Conservation (phyloP, 371 early-diverging fungal genomes). For the Rhizopus delemar region DNA sequence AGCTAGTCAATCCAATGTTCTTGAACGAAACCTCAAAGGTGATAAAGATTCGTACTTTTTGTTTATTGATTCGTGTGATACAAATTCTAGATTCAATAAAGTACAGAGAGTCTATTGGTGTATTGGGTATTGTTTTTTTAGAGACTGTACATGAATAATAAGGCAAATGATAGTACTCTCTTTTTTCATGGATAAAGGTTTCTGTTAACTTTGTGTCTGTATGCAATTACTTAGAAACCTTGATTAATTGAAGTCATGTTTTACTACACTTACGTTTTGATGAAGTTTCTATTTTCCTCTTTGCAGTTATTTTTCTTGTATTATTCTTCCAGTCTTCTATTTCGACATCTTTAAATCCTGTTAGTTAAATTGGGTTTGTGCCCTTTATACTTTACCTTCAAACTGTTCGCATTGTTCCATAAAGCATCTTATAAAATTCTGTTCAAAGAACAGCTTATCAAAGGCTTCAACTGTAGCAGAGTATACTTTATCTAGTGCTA, state of each 20-base stretch:
- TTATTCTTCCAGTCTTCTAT: conserved; percentile 31
- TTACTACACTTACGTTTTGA: conserved; percentile 11
- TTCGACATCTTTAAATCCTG: conserved; percentile 23
- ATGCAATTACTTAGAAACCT: too few relatives aligned
- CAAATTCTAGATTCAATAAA: conserved; percentile 70
- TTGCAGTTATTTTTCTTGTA: conserved; percentile 19
- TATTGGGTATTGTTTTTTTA: conserved; percentile 66
- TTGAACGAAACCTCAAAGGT: conserved; percentile 66
- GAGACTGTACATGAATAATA: conserved; percentile 56
- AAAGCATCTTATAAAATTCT: conserved; percentile 28
- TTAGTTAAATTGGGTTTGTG: neutral
- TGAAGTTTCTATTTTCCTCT: conserved; percentile 24
- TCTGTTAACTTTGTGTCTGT: conserved; percentile 65
- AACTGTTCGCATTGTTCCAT: conserved; percentile 34
- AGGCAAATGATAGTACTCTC: conserved; percentile 54
- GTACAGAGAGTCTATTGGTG: conserved; percentile 79
- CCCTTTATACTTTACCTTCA: conserved; percentile 20
- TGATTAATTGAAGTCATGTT: neutral
- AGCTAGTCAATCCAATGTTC: conserved; percentile 66
- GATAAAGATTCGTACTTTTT: conserved; percentile 57
- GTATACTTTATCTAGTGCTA: conserved; percentile 44
- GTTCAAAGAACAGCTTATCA: conserved; percentile 41
- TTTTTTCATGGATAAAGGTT: conserved; percentile 55
- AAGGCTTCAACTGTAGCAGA: conserved; percentile 41
- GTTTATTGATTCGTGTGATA: conserved; percentile 67